Conservation (phyloP, 1,139 yeast species). For the Diutina mesorugosa region DNA sequence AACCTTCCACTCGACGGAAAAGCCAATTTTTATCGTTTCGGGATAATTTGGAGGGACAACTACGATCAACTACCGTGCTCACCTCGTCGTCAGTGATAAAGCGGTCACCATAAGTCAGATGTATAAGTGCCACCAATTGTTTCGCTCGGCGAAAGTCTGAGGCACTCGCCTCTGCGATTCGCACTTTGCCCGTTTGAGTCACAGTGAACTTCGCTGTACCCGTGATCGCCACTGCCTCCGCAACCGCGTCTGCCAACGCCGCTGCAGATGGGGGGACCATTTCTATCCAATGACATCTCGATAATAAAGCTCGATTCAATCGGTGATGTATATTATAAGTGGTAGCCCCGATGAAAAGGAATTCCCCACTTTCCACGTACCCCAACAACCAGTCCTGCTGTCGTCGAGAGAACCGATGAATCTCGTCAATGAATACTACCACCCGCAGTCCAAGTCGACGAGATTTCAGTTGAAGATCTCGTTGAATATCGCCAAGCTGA, state of each 20-base stretch:
- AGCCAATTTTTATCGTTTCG: background rate
- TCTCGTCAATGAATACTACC: slow-evolving; percentile 31
- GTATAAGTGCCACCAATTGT: background rate
- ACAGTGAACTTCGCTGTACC: background rate
- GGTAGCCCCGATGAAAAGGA: slow-evolving; percentile 35
- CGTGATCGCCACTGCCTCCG: background rate
- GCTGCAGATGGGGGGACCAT: slow-evolving; percentile 10
- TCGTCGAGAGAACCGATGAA: slow-evolving; percentile 24
- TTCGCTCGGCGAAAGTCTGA: background rate
- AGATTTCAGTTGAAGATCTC: slow-evolving; percentile 14
- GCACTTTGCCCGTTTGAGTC: background rate
- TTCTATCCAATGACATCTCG: slow-evolving; percentile 27
- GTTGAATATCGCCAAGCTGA: slow-evolving; percentile 17
- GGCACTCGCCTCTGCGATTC: background rate
- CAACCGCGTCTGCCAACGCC: slow-evolving; percentile 13
- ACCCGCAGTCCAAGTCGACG: slow-evolving; percentile 11
- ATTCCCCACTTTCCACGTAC: slow-evolving; percentile 25
- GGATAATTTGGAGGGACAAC: background rate
- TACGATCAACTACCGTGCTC: background rate
- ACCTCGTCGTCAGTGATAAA: background rate
- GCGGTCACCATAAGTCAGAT: background rate
- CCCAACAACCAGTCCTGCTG: slow-evolving; percentile 33
- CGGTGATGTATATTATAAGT: slow-evolving; percentile 19
- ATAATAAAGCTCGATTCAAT: slow-evolving; percentile 24
- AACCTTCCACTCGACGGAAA: background rate